Conservation (phyloP, 1,284 basidiomycete genomes). For the Apiotrichum sp. region DNA sequence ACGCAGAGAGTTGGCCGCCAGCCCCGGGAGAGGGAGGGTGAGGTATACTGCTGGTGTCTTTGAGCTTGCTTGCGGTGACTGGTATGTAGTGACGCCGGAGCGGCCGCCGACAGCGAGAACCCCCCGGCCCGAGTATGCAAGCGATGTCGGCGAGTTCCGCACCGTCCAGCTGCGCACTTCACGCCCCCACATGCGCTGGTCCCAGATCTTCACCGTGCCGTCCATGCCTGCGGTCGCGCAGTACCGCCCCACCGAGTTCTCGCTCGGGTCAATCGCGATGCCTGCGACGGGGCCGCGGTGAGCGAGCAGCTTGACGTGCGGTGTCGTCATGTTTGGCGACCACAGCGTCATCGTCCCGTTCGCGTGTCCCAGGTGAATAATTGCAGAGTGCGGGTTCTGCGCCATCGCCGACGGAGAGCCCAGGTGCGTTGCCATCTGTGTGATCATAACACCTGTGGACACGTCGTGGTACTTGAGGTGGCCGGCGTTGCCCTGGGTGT, state of each 20-base stretch:
- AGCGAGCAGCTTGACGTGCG: slow-evolving; percentile 84
- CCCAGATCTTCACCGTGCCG: slow-evolving; percentile 88
- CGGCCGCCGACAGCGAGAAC: slow-evolving; percentile 75
- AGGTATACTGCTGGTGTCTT: slow-evolving; percentile 57
- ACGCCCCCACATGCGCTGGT: slow-evolving; percentile 88
- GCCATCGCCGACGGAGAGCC: slow-evolving; percentile 81
- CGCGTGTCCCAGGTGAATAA: slow-evolving; percentile 88
- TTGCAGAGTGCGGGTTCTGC: slow-evolving; percentile 86
- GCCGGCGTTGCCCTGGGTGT: slow-evolving; percentile 68
- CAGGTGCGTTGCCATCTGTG: slow-evolving; percentile 83
- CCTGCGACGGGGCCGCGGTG: slow-evolving; percentile 82
- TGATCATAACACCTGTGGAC: slow-evolving; percentile 81
- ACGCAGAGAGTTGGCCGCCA: slow-evolving; percentile 55
- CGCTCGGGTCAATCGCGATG: slow-evolving; percentile 71
- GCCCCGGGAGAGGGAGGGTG: slow-evolving; percentile 59
- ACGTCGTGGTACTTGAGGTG: slow-evolving; percentile 97
- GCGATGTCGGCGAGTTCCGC: slow-evolving; percentile 50
- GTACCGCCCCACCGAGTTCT: slow-evolving; percentile 68
- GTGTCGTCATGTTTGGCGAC: slow-evolving; percentile 88
- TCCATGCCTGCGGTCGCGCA: slow-evolving; percentile 87
- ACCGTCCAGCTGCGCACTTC: slow-evolving; percentile 73
- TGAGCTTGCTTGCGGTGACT: slow-evolving; percentile 17
- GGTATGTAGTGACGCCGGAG: slow-evolving; percentile 67
- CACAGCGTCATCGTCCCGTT: slow-evolving; percentile 80
- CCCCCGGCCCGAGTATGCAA: slow-evolving; percentile 61